Conservation (phyloP, 805 yeast genomes). For the Starmerella sp. region DNA sequence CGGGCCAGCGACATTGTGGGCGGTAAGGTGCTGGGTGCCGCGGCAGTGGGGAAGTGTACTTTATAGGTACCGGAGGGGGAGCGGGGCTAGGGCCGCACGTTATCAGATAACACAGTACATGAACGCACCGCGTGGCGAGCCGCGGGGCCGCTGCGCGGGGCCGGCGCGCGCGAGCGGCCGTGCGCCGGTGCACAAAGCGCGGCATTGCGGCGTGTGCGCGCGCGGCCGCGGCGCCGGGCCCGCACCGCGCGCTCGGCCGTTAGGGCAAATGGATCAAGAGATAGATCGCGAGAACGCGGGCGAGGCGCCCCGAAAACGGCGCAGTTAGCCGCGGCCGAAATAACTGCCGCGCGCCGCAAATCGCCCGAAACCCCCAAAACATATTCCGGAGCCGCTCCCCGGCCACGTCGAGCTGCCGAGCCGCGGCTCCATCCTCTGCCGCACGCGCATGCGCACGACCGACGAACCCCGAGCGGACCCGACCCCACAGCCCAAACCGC, state of each 20-base stretch:
- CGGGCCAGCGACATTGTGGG: not conserved
- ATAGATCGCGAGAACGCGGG: not conserved
- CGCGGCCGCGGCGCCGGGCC: no score
- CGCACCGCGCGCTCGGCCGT: not conserved
- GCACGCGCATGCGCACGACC: no score
- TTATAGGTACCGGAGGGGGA: not conserved
- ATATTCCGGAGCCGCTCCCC: no score
- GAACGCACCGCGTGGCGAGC: not conserved
- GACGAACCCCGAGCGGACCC: no score
- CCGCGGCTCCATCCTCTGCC: no score
- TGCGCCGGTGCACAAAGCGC: not conserved
- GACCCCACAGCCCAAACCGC: no score
- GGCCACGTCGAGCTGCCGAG: no score
- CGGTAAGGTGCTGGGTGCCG: not conserved
- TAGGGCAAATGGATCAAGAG: slow-evolving; percentile 6
- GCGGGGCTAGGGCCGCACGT: not conserved
- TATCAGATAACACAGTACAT: not conserved
- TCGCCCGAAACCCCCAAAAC: no score
- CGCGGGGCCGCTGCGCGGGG: not conserved
- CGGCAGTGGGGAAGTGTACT: not conserved
- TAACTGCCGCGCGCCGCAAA: not conserved
- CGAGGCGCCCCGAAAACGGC: no score
- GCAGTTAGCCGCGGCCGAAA: not conserved
- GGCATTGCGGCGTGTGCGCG: not conserved
- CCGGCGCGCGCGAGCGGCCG: not conserved